Percentiles rank a stretch among this genome's conserved stretches.
Evolutionary conservation across 2,329 filamentous ascomycete genomes (phyloP).

Genomic region (Talaromyces marneffei): DNA sequence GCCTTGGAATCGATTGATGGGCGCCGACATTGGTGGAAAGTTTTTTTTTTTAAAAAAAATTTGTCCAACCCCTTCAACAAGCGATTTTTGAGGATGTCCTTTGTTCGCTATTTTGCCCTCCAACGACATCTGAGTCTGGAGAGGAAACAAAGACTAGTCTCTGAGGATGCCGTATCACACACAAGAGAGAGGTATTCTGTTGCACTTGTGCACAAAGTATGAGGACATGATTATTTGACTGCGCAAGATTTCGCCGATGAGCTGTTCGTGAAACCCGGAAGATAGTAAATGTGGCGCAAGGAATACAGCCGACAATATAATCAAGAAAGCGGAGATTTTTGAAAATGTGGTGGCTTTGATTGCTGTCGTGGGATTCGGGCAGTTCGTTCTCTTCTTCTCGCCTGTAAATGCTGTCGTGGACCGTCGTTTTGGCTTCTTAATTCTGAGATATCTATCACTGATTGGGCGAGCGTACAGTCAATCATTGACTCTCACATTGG

Average conservation of each 20-base stretch:
- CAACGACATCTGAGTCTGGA: conserved; percentile 44
- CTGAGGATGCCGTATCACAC: conserved; percentile 73
- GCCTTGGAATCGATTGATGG: conserved; percentile 50
- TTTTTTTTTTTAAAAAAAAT: conserved; percentile 21
- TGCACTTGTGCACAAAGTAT: conserved; percentile 21
- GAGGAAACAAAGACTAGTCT: conserved; percentile 96
- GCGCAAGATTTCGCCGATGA: conserved; percentile 15
- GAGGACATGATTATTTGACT: conserved; percentile 25
- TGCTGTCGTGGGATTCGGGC: neutral
- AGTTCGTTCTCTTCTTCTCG: conserved; percentile 7
- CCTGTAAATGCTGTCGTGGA: conserved; percentile 5
- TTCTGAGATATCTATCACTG: conserved; percentile 11
- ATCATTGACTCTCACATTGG: conserved; percentile 11
- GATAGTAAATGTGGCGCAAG: conserved; percentile 15
- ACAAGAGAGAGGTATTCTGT: conserved; percentile 58
- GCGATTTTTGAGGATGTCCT: conserved; percentile 94
- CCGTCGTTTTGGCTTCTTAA: neutral
- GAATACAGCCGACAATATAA: neutral
- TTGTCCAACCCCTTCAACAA: conserved; percentile 35
- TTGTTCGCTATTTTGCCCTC: conserved; percentile 75
- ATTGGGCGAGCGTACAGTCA: conserved; percentile 4
- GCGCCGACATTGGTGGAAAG: conserved; percentile 45
- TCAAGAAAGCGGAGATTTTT: neutral
- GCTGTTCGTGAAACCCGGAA: conserved; percentile 8
- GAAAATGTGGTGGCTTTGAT: neutral